Conservation (phyloP, 345 rosid genomes). For the Diplotaxis tenuifolia region DNA sequence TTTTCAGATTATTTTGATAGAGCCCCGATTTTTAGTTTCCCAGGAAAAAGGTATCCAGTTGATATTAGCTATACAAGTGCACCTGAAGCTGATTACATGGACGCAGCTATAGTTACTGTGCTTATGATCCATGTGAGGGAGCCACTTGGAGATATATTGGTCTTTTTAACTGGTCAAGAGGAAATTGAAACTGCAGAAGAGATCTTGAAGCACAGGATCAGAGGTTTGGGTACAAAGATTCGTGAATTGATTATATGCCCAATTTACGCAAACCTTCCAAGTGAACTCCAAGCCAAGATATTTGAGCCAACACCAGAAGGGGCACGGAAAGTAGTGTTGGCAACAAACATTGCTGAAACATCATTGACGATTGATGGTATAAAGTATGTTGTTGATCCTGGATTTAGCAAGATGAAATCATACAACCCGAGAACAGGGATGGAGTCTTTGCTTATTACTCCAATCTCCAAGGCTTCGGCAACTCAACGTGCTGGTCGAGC, state of each 20-base stretch:
- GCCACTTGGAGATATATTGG: constrained; percentile 83
- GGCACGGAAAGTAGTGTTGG: constrained; percentile 91
- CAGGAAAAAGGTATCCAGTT: constrained; percentile 95
- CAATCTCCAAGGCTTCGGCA: constrained; percentile 95
- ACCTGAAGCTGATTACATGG: constrained; percentile 96
- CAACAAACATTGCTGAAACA: constrained; percentile 98
- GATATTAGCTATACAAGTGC: constrained; percentile 91
- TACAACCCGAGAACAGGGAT: constrained; percentile 97
- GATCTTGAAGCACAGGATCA: constrained; percentile 80
- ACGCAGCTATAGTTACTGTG: constrained; percentile 89
- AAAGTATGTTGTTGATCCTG: constrained; percentile 91
- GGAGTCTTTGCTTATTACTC: constrained; percentile 90
- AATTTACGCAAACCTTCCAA: constrained; percentile 93
- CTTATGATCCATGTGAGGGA: constrained; percentile 85
- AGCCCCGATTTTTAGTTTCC: constrained; percentile 94
- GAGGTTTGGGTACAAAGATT: constrained; percentile 91
- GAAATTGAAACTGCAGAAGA: constrained; percentile 97
- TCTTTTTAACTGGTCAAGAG: constrained; percentile 92
- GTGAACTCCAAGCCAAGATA: constrained; percentile 94
- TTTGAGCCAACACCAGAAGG: constrained; percentile 98
- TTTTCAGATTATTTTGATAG: constrained; percentile 93
- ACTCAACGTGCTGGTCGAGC: constrained; percentile 94
- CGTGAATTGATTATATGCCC: constrained; percentile 95
- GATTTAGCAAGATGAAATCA: constrained; percentile 92
- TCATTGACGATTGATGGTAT: constrained; percentile 94